Percentiles rank a stretch among this genome's conserved stretches.
These are phyloP conservation scores for Thozetella sp. DNA, from an alignment of 495 filamentous ascomycete species.

Conservation along the genomic window DNA sequence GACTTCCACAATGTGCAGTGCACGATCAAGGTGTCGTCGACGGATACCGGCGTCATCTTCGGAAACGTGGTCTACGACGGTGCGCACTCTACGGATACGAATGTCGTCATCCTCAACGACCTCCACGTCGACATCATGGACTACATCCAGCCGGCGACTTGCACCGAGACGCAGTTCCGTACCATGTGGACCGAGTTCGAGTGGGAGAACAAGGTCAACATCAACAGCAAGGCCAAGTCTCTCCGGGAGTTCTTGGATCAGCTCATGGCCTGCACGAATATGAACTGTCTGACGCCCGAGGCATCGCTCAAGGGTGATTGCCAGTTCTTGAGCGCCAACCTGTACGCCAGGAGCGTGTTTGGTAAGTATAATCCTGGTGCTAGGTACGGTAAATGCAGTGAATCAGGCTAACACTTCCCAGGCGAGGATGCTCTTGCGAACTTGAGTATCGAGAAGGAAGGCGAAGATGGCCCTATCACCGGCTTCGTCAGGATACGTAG, in stretches of 20 bases:
- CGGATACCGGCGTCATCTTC: slow-evolving; percentile 98
- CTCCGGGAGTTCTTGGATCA: slow-evolving; percentile 92
- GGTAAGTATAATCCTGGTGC: slow-evolving; percentile 64
- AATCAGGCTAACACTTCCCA: slow-evolving; percentile 39
- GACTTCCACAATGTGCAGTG: slow-evolving; percentile 98
- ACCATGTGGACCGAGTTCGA: slow-evolving; percentile 99
- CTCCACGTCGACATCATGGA: slow-evolving; percentile 99
- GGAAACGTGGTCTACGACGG: slow-evolving; percentile 99
- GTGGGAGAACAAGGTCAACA: slow-evolving; percentile 99
- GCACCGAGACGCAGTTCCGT: slow-evolving; percentile 97
- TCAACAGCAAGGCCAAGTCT: slow-evolving; percentile 93
- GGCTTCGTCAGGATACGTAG: slow-evolving; percentile 99
- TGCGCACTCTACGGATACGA: slow-evolving; percentile 90
- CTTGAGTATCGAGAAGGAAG: slow-evolving; percentile 96
- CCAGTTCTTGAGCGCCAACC: slow-evolving; percentile 94
- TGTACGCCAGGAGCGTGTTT: slow-evolving; percentile 98
- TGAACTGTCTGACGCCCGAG: slow-evolving; percentile 97
- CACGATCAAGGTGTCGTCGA: slow-evolving; percentile 99
- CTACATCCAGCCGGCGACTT: slow-evolving; percentile 97
- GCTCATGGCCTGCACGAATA: slow-evolving; percentile 97
- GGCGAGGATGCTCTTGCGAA: slow-evolving; percentile 99
- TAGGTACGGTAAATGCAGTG: not conserved
- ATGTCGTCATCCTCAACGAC: slow-evolving; percentile 98
- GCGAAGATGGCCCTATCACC: slow-evolving; percentile 91
- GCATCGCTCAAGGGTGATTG: slow-evolving; percentile 97